Base-by-base conservation (phyloP, 176 grass and related monocot species). In the Pontederia crassipes region DNA sequence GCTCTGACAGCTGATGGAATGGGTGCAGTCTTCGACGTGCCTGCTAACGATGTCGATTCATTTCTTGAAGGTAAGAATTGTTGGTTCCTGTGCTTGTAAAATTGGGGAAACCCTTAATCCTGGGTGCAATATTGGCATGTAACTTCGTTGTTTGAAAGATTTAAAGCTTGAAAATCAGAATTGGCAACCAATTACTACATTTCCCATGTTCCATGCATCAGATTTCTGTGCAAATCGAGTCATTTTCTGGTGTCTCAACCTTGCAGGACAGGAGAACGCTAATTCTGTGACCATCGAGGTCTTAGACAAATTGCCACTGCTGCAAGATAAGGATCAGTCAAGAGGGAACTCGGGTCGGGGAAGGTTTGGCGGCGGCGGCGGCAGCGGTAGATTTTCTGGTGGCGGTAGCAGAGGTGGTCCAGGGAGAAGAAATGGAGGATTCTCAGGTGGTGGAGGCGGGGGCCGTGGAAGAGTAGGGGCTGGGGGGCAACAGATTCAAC, bases 1-100 rank as follows among this genome's bases (percentile, higher is more conserved):
- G 70, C 85, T 54, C 65, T 99, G 8, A 99, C 88, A 2, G 61
- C 75, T 63, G 94, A 99, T 70, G 87, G 88, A 11, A 86, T 62
- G 51, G 79, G 94, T 12, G 88, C 80, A 52, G 88, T 99, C n/a
- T 99, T 99, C 74, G 94, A 99, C 83, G 82, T 99, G 69, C 94
- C 94, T 74, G 75, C 77, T 61, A 79, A 74, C 56, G 88, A 99
- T 52, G 87, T 89, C 28, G 65, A 83, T 47, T 67, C 73, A 52
- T 93, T 86, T 74, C 61, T 93, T 58, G 71, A 66, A 89, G 93
- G 93, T 98, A 92, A 4, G 32, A 4, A 3, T 3, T 40, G 48
- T 50, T n/a, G 26, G 47, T 51, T 54, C 12, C 4, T 13, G 45
- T 40, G 32, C 13, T 53, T 53, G 12, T n/a, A 16, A 12, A 53